These are phyloP conservation scores for Tranzscheliella williamsii DNA, from an alignment of 1,284 basidiomycete genomes.

Conservation along the genomic window DNA sequence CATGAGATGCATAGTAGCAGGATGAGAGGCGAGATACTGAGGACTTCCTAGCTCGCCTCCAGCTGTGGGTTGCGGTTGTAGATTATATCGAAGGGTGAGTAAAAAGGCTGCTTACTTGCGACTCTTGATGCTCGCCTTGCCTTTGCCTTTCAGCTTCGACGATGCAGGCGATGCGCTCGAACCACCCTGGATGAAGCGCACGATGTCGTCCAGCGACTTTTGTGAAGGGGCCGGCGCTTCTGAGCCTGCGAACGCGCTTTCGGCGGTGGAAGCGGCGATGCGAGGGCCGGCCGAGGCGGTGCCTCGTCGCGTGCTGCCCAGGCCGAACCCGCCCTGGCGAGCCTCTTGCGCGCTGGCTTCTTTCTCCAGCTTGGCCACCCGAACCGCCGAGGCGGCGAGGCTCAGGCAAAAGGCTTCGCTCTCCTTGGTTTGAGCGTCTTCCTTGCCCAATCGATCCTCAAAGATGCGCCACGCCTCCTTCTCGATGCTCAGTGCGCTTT, in stretches of 20 bases:
- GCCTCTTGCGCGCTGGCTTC: slow-evolving; percentile 33
- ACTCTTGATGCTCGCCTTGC: slow-evolving; percentile 19
- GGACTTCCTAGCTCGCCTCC: too few relatives aligned
- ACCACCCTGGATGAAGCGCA: slow-evolving; percentile 53
- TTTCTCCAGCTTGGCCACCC: slow-evolving; percentile 54
- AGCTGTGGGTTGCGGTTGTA: too few relatives aligned
- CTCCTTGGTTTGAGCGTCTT: slow-evolving; percentile 57
- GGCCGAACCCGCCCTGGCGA: slow-evolving; percentile 13
- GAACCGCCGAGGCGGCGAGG: slow-evolving; percentile 54
- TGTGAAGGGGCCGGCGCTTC: slow-evolving; percentile 2
- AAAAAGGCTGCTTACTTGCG: slow-evolving; percentile 16
- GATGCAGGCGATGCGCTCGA: slow-evolving; percentile 6
- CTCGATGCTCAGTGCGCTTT: slow-evolving; percentile 51
- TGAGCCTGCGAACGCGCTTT: background rate
- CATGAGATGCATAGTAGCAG: too few relatives aligned
- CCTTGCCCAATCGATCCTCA: slow-evolving; percentile 54
- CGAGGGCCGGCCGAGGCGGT: slow-evolving; percentile 7
- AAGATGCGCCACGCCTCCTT: slow-evolving; percentile 58
- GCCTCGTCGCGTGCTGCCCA: slow-evolving; percentile 3
- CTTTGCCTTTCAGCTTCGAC: slow-evolving; percentile 22
- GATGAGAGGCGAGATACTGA: too few relatives aligned
- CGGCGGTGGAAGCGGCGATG: slow-evolving; percentile 2
- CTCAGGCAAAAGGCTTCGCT: slow-evolving; percentile 52
- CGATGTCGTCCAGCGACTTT: slow-evolving; percentile 53
- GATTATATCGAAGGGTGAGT: too few relatives aligned